phyloP scores from a whole-genome alignment of 1,284 basidiomycete species.

The Gastroboletus turbinatus region DNA sequence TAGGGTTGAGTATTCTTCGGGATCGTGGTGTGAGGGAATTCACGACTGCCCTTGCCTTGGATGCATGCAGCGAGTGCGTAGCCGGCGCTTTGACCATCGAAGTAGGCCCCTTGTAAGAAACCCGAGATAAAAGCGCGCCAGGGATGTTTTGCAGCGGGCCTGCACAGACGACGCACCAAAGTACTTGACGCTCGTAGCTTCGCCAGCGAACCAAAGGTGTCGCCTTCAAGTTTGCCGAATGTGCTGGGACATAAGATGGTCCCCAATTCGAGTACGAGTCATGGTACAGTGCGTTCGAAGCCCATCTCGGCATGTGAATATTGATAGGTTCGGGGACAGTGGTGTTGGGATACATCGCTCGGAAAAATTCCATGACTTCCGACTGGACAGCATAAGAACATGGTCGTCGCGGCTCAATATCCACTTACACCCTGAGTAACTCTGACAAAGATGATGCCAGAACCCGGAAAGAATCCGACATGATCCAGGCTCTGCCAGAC shows the following conservation, averaged over 20 bases:
- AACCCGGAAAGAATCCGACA: conserved; percentile 56
- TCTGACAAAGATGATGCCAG: conserved; percentile 62
- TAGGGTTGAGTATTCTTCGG: conserved; percentile 30
- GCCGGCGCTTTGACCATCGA: conserved; percentile 41
- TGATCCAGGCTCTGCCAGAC: conserved; percentile 73
- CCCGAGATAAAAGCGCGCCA: conserved; percentile 26
- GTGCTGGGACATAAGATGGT: conserved; percentile 50
- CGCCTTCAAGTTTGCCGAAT: conserved; percentile 57
- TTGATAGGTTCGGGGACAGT: conserved; percentile 53
- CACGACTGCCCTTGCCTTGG: conserved; percentile 28
- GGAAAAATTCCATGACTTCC: conserved; percentile 56
- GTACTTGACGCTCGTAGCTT: conserved; percentile 58
- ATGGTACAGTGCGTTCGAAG: conserved; percentile 54
- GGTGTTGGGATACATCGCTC: conserved; percentile 54
- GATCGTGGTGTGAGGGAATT: conserved; percentile 24
- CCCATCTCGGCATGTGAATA: conserved; percentile 61
- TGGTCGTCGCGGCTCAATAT: not conserved
- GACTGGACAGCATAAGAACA: conserved; percentile 24
- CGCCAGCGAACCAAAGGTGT: conserved; percentile 66
- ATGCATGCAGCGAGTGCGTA: conserved; percentile 41
- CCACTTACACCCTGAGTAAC: conserved; percentile 58
- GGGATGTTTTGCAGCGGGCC: not conserved
- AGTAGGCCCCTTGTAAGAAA: conserved; percentile 48
- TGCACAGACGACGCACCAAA: conserved; percentile 43
- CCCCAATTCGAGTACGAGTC: conserved; percentile 75